These are phyloP conservation scores for Fusarium sp. DNA, from an alignment of 2,329 filamentous ascomycete species.

Conservation along the genomic window DNA sequence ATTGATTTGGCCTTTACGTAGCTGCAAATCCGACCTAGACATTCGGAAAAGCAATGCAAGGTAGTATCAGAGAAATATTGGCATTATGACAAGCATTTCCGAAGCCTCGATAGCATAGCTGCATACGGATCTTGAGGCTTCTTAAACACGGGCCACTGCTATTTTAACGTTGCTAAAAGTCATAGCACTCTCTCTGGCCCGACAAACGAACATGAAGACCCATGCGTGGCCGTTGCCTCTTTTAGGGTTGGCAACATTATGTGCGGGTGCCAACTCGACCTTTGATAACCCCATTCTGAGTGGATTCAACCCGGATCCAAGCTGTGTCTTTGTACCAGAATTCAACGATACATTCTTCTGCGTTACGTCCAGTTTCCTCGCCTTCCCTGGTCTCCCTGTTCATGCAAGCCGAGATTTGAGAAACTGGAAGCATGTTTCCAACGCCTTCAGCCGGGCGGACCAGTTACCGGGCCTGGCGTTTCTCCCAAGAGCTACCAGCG, in stretches of 20 bases:
- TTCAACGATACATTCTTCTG: constrained; percentile 61
- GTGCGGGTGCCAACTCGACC: constrained; percentile 16
- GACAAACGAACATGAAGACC: not conserved
- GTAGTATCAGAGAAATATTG: too few species aligned
- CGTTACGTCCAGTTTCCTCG: constrained; percentile 62
- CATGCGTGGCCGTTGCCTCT: not conserved
- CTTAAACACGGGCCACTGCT: not conserved
- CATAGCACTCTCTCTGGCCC: too few species aligned
- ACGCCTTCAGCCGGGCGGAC: constrained; percentile 48
- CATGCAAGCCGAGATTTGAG: constrained; percentile 61
- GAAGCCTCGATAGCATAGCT: not conserved
- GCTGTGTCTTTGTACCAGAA: constrained; percentile 54
- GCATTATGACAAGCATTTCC: not conserved
- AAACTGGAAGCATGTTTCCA: constrained; percentile 57
- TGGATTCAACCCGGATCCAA: constrained; percentile 63
- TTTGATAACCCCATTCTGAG: constrained; percentile 59
- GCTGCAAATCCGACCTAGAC: not conserved
- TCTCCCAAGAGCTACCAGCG: constrained; percentile 44
- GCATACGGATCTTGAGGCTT: not conserved
- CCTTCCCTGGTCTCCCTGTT: constrained; percentile 63
- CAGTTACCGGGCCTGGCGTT: constrained; percentile 53
- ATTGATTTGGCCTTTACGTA: constrained; percentile 4
- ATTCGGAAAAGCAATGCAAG: not conserved
- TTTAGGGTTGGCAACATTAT: not conserved
- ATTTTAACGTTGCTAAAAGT: not conserved